Percentiles rank a stretch among this genome's conserved stretches.
Conservation (phyloP, 2,329 filamentous ascomycete genomes). For the Malbranchea zuffiana region DNA sequence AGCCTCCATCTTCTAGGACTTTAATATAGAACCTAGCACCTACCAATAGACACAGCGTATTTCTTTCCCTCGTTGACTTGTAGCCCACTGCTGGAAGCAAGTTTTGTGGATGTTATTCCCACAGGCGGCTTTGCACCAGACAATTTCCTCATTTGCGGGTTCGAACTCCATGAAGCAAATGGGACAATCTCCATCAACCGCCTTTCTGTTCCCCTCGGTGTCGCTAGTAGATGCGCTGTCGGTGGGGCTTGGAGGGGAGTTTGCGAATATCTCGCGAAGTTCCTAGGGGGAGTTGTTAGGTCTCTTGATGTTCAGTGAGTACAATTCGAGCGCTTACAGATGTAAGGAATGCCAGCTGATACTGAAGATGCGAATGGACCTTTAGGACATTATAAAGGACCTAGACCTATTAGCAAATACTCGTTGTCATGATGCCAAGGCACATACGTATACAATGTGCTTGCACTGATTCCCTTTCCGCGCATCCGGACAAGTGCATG, state of each 20-base stretch:
- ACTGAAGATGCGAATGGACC: slow-evolving; percentile 44
- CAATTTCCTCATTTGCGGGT: slow-evolving; percentile 35
- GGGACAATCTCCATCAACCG: slow-evolving; percentile 51
- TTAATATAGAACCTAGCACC: slow-evolving; percentile 10
- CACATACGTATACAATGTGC: slow-evolving; percentile 47
- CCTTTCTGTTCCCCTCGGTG: slow-evolving; percentile 43
- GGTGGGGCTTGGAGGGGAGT: slow-evolving; percentile 41
- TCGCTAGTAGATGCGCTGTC: slow-evolving; percentile 28
- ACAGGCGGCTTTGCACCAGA: slow-evolving; percentile 51
- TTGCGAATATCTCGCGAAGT: slow-evolving; percentile 44
- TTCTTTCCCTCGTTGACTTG: slow-evolving; percentile 20
- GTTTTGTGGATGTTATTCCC: slow-evolving; percentile 52
- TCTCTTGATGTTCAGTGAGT: background rate
- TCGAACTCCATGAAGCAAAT: slow-evolving; percentile 51
- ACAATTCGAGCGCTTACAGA: slow-evolving; percentile 26
- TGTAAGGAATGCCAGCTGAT: slow-evolving; percentile 50
- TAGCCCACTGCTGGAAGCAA: slow-evolving; percentile 47
- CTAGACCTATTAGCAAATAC: slow-evolving; percentile 20
- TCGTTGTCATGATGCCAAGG: background rate
- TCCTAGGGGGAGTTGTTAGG: slow-evolving; percentile 29
- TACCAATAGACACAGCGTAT: slow-evolving; percentile 39
- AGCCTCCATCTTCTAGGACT: background rate
- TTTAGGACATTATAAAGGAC: slow-evolving; percentile 49
- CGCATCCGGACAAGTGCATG: slow-evolving; percentile 46
- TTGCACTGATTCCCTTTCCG: slow-evolving; percentile 51